Base-by-base conservation (phyloP, 306 rosid species). In the Corylus heterophylla region DNA sequence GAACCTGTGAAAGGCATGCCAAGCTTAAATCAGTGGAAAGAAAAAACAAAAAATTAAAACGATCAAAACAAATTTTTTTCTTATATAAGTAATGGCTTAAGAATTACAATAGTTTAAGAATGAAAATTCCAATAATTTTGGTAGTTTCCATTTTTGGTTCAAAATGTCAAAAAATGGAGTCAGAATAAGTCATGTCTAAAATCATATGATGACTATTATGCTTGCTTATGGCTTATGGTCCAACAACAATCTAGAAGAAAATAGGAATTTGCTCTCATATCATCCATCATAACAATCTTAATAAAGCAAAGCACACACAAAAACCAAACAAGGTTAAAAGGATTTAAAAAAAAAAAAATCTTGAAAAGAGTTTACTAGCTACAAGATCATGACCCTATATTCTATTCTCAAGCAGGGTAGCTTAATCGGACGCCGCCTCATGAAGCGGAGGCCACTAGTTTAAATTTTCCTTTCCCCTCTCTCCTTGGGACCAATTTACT, bases 1-100 rank as follows among this genome's bases (percentile, higher is more conserved):
- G 89, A 87, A 84, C 86, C 98, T 92, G 89, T 79, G 83, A 77
- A 79, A 61, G 49, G 80, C 61, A 74, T 47, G 8, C 54, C 61
- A 51, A 47, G 66, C 14, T 48, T 54, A 18, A 74, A 75, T 83
- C 80, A 85, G 63, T 31, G 51, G 71, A 74, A 44, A 51, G 58
- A 83, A 63, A 68, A n/a, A 67, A 49, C 47, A 70, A 80, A 22
- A 51, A 68, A 50, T 20, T 59, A 72, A 27, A 68, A 47, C 27
- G 52, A 18, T 48, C 25, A 22, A 22, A 22, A 22, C 25, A 22
- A 22, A 22, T 22, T 22, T 22, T 22, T 22, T 22, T 22, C 25
- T 22, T 22, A 22, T 22, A 22, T 22, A 22, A 22, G 25, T 22
- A 22, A 22, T 22, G 25, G 25, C 25, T 22, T 22, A 22, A 22